Conservation (phyloP, 2,329 filamentous ascomycete genomes). For the Cladosporium colombiae region DNA sequence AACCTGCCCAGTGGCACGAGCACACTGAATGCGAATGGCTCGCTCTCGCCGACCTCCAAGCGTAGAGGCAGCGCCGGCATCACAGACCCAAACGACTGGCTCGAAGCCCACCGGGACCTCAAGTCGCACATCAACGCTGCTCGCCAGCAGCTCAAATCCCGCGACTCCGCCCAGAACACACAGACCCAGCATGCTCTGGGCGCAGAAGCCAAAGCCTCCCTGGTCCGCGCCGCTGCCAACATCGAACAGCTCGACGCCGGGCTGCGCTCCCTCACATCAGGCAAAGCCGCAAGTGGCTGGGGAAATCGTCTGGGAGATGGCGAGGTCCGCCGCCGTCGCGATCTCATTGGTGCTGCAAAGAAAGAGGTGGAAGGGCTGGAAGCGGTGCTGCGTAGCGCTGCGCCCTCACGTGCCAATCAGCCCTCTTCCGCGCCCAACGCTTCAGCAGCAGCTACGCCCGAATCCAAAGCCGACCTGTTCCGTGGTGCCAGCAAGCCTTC, state of each 20-base stretch:
- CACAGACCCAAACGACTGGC: conserved; percentile 63
- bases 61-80: conserved; percentile 38
- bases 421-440: conserved; percentile 25
- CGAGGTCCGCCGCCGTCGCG: conserved; percentile 69
- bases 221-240: conserved; percentile 68
- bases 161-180: conserved; percentile 63
- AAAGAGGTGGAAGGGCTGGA: conserved; percentile 78
- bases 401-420: conserved; percentile 7
- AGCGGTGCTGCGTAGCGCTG: conserved; percentile 62
- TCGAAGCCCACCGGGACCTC: conserved; percentile 73
- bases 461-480: conserved; percentile 40
- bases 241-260: conserved; percentile 67
- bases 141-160: conserved; percentile 63
- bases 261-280: conserved; percentile 46
- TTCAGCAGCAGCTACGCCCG: conserved; percentile 38
- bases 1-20: conserved; percentile 60
- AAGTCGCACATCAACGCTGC: conserved; percentile 71
- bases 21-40: conserved; percentile 31
- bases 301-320: conserved; percentile 66
- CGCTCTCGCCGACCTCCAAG: conserved; percentile 43
- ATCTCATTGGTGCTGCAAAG: conserved; percentile 67
- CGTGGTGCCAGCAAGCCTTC: conserved; percentile 34
- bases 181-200: conserved; percentile 61
- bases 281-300: conserved; percentile 34
- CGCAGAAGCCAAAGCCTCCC: conserved; percentile 71